Base-by-base conservation (phyloP, 768 basidiomycete species). In the Lactifluus subvellereus region DNA sequence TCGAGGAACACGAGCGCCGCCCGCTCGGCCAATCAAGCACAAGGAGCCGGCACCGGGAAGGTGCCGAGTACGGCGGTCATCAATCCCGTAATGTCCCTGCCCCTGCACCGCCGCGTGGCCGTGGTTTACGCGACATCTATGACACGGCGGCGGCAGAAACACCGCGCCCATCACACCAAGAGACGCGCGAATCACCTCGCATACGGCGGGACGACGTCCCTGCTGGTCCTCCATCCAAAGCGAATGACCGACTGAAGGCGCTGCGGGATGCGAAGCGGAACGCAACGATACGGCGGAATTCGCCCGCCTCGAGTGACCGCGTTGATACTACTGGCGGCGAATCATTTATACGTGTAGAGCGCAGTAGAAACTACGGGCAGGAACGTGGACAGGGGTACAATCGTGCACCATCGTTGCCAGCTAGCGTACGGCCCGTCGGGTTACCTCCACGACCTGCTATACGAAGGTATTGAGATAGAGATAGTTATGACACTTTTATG, bases 1-100 rank as follows among this genome's bases (percentile, higher is more conserved):
- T 88, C 61, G 79, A 79, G 49, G 82, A 80, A 59, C 76, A 73
- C 47, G 85, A 87, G 68, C 79, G 83, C 48, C 76, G 77, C 62
- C 66, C 71, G 48, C 58, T 69, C 9, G 66, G 57, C 51, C 68
- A 61, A 48, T 49, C 64, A 32, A 48, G 32, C 67, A 67, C 40
- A 51, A 73, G 52, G 45, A 66, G n/a, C 14, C 40, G 62, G 69
- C 2, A 64, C 20, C 67, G 50, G 57, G 49, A 40, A 18, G 48
- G 33, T 32, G 32, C 43, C 53, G 50, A 64, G 45, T 62, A 65
- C n/a, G 51, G 67, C 42, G 56, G 38, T 35, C 59, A 69, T 16
- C 61, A 65, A 33, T 59, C 64, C 42, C 63, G 66, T 52, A 61
- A 64, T 20, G 55, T 43, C 32, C 37, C 52, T 57, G 55, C 48